Base-by-base conservation (phyloP, 2,329 filamentous ascomycete genomes). In the Graphium sp. region DNA sequence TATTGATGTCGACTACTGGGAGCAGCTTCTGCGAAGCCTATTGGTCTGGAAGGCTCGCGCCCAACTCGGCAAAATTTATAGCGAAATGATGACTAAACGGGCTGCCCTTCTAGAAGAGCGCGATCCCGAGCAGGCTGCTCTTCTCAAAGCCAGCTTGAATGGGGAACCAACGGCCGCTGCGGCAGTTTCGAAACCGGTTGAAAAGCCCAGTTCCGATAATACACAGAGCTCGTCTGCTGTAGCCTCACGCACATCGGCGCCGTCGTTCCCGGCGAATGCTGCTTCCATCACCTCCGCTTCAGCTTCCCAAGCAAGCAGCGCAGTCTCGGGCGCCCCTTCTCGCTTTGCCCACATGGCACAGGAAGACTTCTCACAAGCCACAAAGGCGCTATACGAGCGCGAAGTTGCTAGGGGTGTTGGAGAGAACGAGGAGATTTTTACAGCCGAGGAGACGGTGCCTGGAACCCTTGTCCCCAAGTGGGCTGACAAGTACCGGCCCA, bases 1-100 rank as follows among this genome's bases (percentile, higher is more conserved):
- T 23, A 87, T 98, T 39, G 89, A 98, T 50, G 83, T 80, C 3
- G 89, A 98, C 52, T 98, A 95, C 49, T 98, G 89, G 89, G 83
- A 92, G 46, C 82, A 93, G 46, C 61, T 98, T 11, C 60, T 98
- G 35, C 74, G 75, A 39, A 91, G 76, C 45, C 58, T 98, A 36
- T 62, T 79, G 6, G 73, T 93, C 2, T 94, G 82, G 74, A 95
- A 95, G 55, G 83, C 89, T 19, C 84, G 81, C 48, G 83, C 84
- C 3, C 83, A 77, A 48, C 55, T 98, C 30, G 74, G 73, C 39
- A 74, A 70, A 35, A 74, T 94, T 11, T 85, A 76, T 38, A 72
- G 81, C 38, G 70, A 70, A 9, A 79, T 94, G 35, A 66, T 78
- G 36, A 68, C 72, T 32, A 74, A 69, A 39, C 71, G 81, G 18